A percentile compares a stretch with the other conserved stretches of the same genome.
phyloP scores from a whole-genome alignment of 768 basidiomycete species.

The Amylocystis lapponica region DNA sequence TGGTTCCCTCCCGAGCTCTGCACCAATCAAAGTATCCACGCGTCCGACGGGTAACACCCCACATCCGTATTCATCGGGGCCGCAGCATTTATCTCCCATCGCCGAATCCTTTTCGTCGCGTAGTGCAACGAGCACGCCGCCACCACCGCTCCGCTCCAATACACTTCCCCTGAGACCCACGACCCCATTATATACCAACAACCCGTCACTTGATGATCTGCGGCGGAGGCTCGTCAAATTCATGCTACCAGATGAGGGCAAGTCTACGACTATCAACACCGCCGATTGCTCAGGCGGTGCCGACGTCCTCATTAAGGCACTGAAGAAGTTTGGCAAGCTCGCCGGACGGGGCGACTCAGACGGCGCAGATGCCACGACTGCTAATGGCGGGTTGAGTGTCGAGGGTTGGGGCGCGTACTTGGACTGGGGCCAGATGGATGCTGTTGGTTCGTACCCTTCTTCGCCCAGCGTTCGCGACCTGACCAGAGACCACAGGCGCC shows the following conservation, averaged over 20 bases:
- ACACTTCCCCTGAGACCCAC: slow-evolving; percentile 34
- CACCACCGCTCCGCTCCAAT: slow-evolving; percentile 41
- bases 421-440: slow-evolving; percentile 49
- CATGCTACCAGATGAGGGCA: slow-evolving; percentile 73
- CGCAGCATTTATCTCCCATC: slow-evolving; percentile 59
- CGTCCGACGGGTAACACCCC: slow-evolving; percentile 36
- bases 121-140: slow-evolving; percentile 33
- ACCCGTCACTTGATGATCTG: slow-evolving; percentile 63
- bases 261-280: slow-evolving; percentile 70
- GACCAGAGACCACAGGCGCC: slow-evolving; percentile 39
- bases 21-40: slow-evolving; percentile 40
- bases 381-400: slow-evolving; percentile 71
- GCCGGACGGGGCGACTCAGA: slow-evolving; percentile 32
- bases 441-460: slow-evolving; percentile 46
- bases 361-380: slow-evolving; percentile 52
- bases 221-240: slow-evolving; percentile 87
- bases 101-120: slow-evolving; percentile 51
- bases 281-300: slow-evolving; percentile 74
- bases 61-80: slow-evolving; percentile 55
- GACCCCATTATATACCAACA: too few species aligned
- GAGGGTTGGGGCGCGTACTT: slow-evolving; percentile 89
- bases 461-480: too few species aligned
- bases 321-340: slow-evolving; percentile 84
- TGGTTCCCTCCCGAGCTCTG: slow-evolving; percentile 42
- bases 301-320: slow-evolving; percentile 82